Evolutionary conservation across 2,329 filamentous ascomycete genomes (phyloP), one percentile per base, ranked within the genome.

Genomic region (Xenoacremonium recifei): DNA sequence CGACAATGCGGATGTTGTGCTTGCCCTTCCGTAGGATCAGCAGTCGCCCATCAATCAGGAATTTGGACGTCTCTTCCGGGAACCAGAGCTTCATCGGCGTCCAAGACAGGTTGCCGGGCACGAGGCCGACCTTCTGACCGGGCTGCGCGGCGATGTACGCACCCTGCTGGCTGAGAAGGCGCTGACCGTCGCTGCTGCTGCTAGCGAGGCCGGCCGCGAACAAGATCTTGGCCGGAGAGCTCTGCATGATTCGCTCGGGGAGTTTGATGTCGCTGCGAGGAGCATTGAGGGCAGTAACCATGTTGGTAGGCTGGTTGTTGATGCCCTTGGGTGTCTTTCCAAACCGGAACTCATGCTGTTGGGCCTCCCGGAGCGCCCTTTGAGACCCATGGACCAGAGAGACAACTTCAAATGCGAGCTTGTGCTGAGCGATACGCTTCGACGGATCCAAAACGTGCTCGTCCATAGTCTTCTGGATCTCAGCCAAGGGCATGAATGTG

Each of bases 321-420:
- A 57, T 35, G 30, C 62, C 50, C 12, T 29, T 32, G 12, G 62
- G 64, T 21, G 64, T 51, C 42, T 61, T 50, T 11, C 61, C 57
- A 53, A 79, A 80, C 44, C 80, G 62, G 36, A 69, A 64, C 36
- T 61, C 62, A 58, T 85, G 81, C 48, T 74, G 69, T 21, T 65
- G 44, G 44, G 82, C 80, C 6, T 88, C 83, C 17, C 77, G 70
- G 12, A 77, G 62, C 0, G 91, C 89, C 47, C 77, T 77, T 6
- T 75, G 57, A 1, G 71, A 62, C 12, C 91, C 89, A 59, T 97
- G 90, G 1, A 90, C 79, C 3, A 99, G 75, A 37, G 84, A 77
- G 1, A 95, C 72, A 17, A 97, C 85, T 60, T 99, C 91, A 37
- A 73, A 79, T 1, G 93, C 93, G 3, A 99, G 78, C 1, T 76